Evolutionary conservation across 495 filamentous ascomycete species (phyloP).

Genomic region (Talaromyces trachyspermus): DNA sequence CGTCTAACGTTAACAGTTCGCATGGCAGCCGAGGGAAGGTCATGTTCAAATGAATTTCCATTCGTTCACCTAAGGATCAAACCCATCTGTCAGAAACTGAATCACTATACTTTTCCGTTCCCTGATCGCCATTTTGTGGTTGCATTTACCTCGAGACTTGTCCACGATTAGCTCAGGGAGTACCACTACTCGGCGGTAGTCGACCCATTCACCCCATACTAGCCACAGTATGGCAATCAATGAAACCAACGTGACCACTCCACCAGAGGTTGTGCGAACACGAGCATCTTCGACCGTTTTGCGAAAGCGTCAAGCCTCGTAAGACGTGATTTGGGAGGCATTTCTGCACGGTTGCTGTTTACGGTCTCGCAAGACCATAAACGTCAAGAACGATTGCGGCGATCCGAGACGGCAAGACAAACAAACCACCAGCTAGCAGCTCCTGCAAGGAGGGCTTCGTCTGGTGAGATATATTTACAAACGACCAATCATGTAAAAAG

Average conservation of each 20-base stretch:
- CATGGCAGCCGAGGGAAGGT: conserved; percentile 91
- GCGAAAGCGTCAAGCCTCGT: conserved; percentile 96
- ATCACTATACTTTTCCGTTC: neutral
- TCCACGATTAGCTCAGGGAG: conserved; percentile 92
- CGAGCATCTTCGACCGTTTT: conserved; percentile 98
- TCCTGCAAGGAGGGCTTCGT: conserved; percentile 9
- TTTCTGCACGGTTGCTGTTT: conserved; percentile 18
- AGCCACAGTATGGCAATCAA: conserved; percentile 81
- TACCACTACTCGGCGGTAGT: conserved; percentile 81
- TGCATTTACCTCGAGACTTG: conserved; percentile 73
- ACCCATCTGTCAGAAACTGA: conserved; percentile 2
- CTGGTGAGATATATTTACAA: neutral
- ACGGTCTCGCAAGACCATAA: neutral
- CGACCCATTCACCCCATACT: conserved; percentile 90
- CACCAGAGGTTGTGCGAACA: conserved; percentile 93
- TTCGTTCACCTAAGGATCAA: conserved; percentile 67
- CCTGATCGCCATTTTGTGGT: neutral
- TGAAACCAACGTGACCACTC: conserved; percentile 87
- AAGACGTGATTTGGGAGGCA: conserved; percentile 69
- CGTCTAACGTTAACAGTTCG: conserved; percentile 91
- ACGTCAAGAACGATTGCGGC: neutral
- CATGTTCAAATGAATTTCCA: conserved; percentile 98
- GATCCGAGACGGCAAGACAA: neutral
- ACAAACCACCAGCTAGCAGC: conserved; percentile 6
- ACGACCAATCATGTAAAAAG: conserved; percentile 1